These are phyloP conservation scores for Aspergillus carlsbadensis DNA, from an alignment of 495 filamentous ascomycete species.

Conservation along the genomic window DNA sequence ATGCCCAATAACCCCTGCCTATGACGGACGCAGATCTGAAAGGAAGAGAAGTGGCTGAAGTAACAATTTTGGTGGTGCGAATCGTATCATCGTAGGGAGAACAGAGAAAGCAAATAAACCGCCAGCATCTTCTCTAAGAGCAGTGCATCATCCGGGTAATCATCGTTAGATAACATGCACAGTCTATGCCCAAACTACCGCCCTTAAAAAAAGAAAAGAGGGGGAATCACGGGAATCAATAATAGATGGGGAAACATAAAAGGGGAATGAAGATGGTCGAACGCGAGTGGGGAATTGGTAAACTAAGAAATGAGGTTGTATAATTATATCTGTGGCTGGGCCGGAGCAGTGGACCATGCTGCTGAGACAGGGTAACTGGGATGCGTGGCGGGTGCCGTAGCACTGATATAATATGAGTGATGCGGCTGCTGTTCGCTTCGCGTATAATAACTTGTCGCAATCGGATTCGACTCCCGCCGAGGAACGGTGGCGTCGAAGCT, in stretches of 20 bases:
- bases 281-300: not conserved
- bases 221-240: slow-evolving; percentile 9
- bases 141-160: slow-evolving; percentile 22
- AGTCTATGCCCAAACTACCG: slow-evolving; percentile 29
- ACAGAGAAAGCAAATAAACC: slow-evolving; percentile 17
- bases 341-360: slow-evolving; percentile 41
- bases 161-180: slow-evolving; percentile 22
- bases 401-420: slow-evolving; percentile 40
- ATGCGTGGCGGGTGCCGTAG: slow-evolving; percentile 29
- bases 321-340: slow-evolving; percentile 45
- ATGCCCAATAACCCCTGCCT: slow-evolving; percentile 13
- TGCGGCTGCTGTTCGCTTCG: slow-evolving; percentile 32
- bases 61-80: slow-evolving; percentile 15
- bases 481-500: slow-evolving; percentile 38
- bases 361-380: slow-evolving; percentile 39
- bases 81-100: slow-evolving; percentile 20
- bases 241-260: slow-evolving; percentile 5
- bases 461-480: slow-evolving; percentile 42
- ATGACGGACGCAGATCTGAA: slow-evolving; percentile 13
- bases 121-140: slow-evolving; percentile 27
- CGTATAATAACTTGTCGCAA: slow-evolving; percentile 36
- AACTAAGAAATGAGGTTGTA: slow-evolving; percentile 1
- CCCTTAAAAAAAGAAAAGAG: slow-evolving; percentile 19
- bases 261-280: not conserved
- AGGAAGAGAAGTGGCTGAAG: slow-evolving; percentile 10